Conservation (phyloP, 352 stramenopile species). For the Phytopythium montanum region DNA sequence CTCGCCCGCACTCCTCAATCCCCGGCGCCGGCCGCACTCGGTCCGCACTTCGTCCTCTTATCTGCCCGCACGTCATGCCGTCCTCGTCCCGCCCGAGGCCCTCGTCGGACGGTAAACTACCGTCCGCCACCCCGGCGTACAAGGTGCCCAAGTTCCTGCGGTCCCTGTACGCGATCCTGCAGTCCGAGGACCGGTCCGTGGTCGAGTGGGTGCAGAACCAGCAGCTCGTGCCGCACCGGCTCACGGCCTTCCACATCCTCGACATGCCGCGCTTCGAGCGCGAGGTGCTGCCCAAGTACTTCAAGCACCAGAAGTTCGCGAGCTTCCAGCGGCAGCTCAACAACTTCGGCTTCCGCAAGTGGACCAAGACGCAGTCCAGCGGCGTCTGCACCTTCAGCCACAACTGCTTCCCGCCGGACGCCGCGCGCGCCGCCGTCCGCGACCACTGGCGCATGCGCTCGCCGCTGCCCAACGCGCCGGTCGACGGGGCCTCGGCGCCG, state of each 20-base stretch:
- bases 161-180: conserved; percentile 75
- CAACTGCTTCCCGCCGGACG: conserved; percentile 73
- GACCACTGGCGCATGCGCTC: conserved; percentile 75
- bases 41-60: neutral
- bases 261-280: conserved; percentile 77
- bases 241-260: conserved; percentile 74
- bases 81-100: neutral
- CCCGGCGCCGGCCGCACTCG: neutral
- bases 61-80: neutral
- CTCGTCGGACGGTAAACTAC: no score
- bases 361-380: conserved; percentile 70
- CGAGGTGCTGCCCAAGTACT: conserved; percentile 90
- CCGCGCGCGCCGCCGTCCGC: conserved; percentile 40
- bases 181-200: conserved; percentile 64
- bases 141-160: conserved; percentile 84
- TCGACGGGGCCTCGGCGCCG: conserved; percentile 7
- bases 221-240: conserved; percentile 52
- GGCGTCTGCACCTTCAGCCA: conserved; percentile 83
- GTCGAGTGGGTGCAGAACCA: conserved; percentile 75
- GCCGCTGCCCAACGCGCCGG: conserved; percentile 26
- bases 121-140: conserved; percentile 18
- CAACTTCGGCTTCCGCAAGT: conserved; percentile 87
- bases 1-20: conserved; percentile 1
- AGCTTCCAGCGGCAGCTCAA: conserved; percentile 87
- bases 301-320: conserved; percentile 92